Base-by-base conservation (phyloP, 306 rosid species). In the Trifolium fragiferum region DNA sequence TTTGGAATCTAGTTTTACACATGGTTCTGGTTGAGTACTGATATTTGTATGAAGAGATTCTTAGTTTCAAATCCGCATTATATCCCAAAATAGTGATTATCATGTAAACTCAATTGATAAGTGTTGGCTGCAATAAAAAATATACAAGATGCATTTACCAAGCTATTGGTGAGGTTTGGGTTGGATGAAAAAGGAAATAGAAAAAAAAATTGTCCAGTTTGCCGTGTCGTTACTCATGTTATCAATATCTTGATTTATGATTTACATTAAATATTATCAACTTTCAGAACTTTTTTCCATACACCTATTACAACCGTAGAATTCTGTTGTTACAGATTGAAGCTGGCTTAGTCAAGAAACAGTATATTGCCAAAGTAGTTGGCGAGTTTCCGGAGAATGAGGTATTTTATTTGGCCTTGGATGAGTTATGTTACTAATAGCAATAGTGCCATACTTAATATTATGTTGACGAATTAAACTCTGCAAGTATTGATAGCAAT, bases 301-400 rank as follows among this genome's bases (percentile, higher is more conserved):
- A 57, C 11, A 6, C 32, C 38, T 67, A 66, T 43, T 41, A 19
- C 65, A 66, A 79, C 50, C 72, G 19, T 51, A 50, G 61, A 54
- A 6, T 44, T 70, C 55, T 50, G 35, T 74, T 75, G 40, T 77
- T 72, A 76, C 96, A 94, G 99, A 94, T 94, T 86, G 90, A 90
- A 75, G 93, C 88, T 74, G 95, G 95, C 66, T 68, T 84, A 88
- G 88, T 92, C 59, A 83, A 82, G 82, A 92, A 92, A 74, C 94
- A 89, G 78, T 90, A 90, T 57, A 82, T 90, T 74, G 98, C 98
- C 51, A 87, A 85, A 83, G 96, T 92, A 32, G 71, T 77, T 62
- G 98, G 96, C 40, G 88, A 80, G 67, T 92, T 92, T 81, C 89
- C 98, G 7, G 75, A 84, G 84, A 66, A 76, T 35, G 90, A 86